Conservation (phyloP, 2,329 filamentous ascomycete genomes). For the Cordyceps cateniannulata region DNA sequence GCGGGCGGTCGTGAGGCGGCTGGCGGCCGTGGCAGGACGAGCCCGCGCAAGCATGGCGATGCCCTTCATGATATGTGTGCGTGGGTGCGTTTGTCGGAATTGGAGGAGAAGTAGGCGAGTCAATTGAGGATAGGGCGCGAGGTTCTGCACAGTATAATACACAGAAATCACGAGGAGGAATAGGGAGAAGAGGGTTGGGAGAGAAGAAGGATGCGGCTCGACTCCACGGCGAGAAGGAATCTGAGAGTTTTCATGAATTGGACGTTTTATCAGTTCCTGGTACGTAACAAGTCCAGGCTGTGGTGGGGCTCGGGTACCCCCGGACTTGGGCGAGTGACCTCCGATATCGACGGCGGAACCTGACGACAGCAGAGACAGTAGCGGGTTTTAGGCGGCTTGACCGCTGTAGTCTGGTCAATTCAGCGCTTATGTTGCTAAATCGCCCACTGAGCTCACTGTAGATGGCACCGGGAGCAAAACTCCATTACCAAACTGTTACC, state of each 20-base stretch:
- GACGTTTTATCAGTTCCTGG: slow-evolving; percentile 12
- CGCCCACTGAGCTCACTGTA: neutral
- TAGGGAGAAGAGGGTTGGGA: slow-evolving; percentile 12
- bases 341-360: slow-evolving; percentile 10
- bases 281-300: slow-evolving; percentile 14
- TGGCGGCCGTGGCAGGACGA: slow-evolving; percentile 22
- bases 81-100: neutral
- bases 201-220: slow-evolving; percentile 4
- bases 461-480: neutral
- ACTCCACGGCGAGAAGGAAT: slow-evolving; percentile 7
- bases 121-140: slow-evolving; percentile 17
- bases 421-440: neutral
- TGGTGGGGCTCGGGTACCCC: slow-evolving; percentile 22
- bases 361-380: neutral
- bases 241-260: slow-evolving; percentile 12
- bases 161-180: slow-evolving; percentile 6
- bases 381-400: neutral
- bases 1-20: slow-evolving; percentile 18
- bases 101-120: neutral
- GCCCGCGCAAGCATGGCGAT: slow-evolving; percentile 25
- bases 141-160: neutral
- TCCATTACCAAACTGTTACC: slow-evolving; percentile 6
- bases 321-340: slow-evolving; percentile 13
- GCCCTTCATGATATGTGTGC: slow-evolving; percentile 23
- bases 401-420: neutral